phyloP scores from a whole-genome alignment of 352 stramenopile genomes.

The Globisporangium alternatum region DNA sequence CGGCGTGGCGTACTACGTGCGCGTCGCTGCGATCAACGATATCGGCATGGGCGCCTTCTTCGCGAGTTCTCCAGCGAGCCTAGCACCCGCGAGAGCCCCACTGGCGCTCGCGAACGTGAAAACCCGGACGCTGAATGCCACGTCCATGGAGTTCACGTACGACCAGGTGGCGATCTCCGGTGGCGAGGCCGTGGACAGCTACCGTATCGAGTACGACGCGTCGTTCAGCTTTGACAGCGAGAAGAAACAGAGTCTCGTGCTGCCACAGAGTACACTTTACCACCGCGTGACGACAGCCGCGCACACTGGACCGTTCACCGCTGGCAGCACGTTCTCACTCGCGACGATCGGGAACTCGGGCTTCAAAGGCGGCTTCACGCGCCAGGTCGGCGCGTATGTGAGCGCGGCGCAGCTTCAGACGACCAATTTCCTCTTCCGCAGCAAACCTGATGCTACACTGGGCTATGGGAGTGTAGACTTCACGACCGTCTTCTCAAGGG shows the following conservation, averaged over 20 bases:
- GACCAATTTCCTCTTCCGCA: slow-evolving; percentile 47
- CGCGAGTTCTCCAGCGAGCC: slow-evolving; percentile 19
- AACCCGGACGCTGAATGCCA: slow-evolving; percentile 30
- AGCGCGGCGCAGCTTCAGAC: slow-evolving; percentile 30
- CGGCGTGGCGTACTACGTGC: slow-evolving; percentile 69
- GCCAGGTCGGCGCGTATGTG: slow-evolving; percentile 46
- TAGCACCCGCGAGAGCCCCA: slow-evolving; percentile 53
- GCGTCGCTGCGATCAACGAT: slow-evolving; percentile 83
- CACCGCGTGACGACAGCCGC: slow-evolving; percentile 69
- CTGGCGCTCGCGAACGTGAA: slow-evolving; percentile 45
- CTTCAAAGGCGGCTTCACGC: slow-evolving; percentile 46
- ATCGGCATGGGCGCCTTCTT: slow-evolving; percentile 81
- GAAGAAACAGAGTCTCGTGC: slow-evolving; percentile 15
- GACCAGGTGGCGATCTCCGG: slow-evolving; percentile 61
- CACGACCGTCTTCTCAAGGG: slow-evolving; percentile 41
- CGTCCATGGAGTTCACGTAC: slow-evolving; percentile 48
- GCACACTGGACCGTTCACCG: slow-evolving; percentile 59
- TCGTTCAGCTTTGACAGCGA: slow-evolving; percentile 29
- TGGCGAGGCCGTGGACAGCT: slow-evolving; percentile 50
- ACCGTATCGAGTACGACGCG: slow-evolving; percentile 51
- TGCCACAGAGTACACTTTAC: slow-evolving; percentile 39
- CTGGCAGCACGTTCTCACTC: slow-evolving; percentile 64
- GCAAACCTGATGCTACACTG: slow-evolving; percentile 28
- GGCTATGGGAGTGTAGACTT: slow-evolving; percentile 42
- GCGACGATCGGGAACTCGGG: slow-evolving; percentile 40